Evolutionary conservation across 2,329 filamentous ascomycete species (phyloP), one percentile per base, ranked within the genome.

Genomic region (Epichloe uncinata): DNA sequence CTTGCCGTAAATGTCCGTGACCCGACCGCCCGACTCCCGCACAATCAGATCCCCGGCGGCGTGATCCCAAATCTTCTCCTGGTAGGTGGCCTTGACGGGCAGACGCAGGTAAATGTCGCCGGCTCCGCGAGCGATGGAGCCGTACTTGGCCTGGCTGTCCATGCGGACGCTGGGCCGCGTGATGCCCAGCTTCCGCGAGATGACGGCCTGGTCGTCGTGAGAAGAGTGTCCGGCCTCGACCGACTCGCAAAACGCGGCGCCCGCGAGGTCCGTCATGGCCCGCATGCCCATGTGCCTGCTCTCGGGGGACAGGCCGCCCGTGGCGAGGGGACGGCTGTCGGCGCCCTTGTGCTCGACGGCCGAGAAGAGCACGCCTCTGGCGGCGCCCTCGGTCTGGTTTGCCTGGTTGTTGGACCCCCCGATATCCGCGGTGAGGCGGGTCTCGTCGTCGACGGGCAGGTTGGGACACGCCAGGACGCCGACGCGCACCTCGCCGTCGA

Each of bases 11-110:
- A 89, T 84, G 68, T 98, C 94, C 1, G 89, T 94, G 49, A 98
- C 91, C 61, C 85, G 74, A 45, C 93, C 94, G 47, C 93, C 93
- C 3, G 93, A 89, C 70, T 98, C 94, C 51, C 90, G 78, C 40
- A 97, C 93, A 57, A 98, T 90, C 52, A 98, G 71, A 61, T 95
- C 90, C 40, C 93, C 93, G 12, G 91, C 93, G 16, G 93, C 93
- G 66, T 98, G 93, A 64, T 98, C 93, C 93, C 93, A 98, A 58
- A 98, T 98, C 79, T 98, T 98, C 76, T 98, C 93, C 66, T 95
- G 82, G 71, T 98, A 98, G 49, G 84, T 83, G 58, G 84, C 85
- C 64, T 80, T 85, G 53, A 87, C 84, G 3, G 93, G 93, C 52
- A 98, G 72, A 49, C 94, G 80, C 51, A 98, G 77, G 70, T 98